Conservation (phyloP, 192 early-diverging fungal species). For the Ambispora gerdemannii region DNA sequence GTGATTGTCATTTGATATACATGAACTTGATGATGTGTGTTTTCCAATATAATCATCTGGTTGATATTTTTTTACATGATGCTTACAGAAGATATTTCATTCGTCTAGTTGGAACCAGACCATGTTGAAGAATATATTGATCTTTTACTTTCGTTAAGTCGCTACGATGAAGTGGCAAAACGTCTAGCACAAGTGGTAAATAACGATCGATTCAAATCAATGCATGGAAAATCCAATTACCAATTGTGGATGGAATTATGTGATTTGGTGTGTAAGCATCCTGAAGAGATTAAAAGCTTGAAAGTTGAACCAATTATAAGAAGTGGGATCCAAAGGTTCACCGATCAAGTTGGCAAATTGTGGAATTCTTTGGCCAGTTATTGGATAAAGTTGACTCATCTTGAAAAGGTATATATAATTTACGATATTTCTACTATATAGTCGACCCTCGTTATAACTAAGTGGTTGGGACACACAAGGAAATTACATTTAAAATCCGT, state of each 20-base stretch:
- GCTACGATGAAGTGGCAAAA: constrained; percentile 75
- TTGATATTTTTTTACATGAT: too few species aligned
- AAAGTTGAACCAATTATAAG: constrained; percentile 81
- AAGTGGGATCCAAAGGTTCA: constrained; percentile 76
- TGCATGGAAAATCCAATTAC: constrained; percentile 63
- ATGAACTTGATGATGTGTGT: too few species aligned
- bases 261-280: constrained; percentile 72
- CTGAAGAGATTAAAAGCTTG: constrained; percentile 62
- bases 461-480: too few species aligned
- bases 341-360: constrained; percentile 83
- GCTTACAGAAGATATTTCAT: background rate
- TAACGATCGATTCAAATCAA: constrained; percentile 63
- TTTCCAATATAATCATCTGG: too few species aligned
- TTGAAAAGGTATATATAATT: constrained; percentile 55
- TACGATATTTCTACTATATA: too few species aligned
- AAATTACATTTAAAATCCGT: too few species aligned
- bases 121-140: constrained; percentile 73
- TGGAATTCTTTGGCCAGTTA: constrained; percentile 84
- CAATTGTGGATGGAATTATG: constrained; percentile 86
- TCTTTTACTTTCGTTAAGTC: constrained; percentile 59
- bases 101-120: constrained; percentile 74
- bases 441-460: too few species aligned
- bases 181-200: constrained; percentile 71
- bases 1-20: too few species aligned
- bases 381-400: constrained; percentile 69